Evolutionary conservation across 78 protist genomes (phyloP).

Genomic region (Dictyostelium capitatum): DNA sequence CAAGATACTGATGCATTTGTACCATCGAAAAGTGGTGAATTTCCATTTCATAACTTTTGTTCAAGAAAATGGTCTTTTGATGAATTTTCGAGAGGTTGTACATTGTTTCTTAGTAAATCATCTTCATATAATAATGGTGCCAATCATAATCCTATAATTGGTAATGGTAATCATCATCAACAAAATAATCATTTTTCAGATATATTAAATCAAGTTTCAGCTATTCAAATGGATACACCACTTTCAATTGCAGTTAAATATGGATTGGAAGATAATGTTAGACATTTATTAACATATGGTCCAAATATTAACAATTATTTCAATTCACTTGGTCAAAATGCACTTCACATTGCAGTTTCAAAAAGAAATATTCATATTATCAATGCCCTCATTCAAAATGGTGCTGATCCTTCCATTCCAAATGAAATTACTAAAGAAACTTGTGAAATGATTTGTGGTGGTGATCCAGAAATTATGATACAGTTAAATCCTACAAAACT

Average conservation of each 20-base stretch:
- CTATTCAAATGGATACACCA: conserved; percentile 24
- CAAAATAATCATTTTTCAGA: background rate
- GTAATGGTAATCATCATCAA: background rate
- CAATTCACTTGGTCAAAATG: conserved; percentile 56
- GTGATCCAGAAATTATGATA: conserved; percentile 18
- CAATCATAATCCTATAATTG: too few species aligned
- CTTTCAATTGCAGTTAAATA: background rate
- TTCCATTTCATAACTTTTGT: conserved; percentile 35
- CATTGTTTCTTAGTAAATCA: conserved; percentile 8
- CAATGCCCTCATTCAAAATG: conserved; percentile 8
- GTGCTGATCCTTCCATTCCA: conserved; percentile 2
- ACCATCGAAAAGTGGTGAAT: conserved; percentile 16
- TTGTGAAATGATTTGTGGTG: background rate
- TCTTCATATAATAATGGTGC: background rate
- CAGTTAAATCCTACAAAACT: background rate
- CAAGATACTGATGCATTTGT: background rate
- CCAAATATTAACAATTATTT: conserved; percentile 8
- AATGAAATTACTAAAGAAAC: conserved; percentile 14
- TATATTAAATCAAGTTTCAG: background rate
- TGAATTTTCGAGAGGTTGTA: conserved; percentile 18
- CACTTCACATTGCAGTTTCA: conserved; percentile 42
- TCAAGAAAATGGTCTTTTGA: conserved; percentile 45
- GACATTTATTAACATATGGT: conserved; percentile 17
- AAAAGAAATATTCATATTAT: conserved; percentile 39
- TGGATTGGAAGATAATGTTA: conserved; percentile 34